Percentiles rank a stretch among this genome's conserved stretches.
These are phyloP conservation scores for Calonectria multiphialidica DNA, from an alignment of 2,329 filamentous ascomycete genomes.

Conservation along the genomic window DNA sequence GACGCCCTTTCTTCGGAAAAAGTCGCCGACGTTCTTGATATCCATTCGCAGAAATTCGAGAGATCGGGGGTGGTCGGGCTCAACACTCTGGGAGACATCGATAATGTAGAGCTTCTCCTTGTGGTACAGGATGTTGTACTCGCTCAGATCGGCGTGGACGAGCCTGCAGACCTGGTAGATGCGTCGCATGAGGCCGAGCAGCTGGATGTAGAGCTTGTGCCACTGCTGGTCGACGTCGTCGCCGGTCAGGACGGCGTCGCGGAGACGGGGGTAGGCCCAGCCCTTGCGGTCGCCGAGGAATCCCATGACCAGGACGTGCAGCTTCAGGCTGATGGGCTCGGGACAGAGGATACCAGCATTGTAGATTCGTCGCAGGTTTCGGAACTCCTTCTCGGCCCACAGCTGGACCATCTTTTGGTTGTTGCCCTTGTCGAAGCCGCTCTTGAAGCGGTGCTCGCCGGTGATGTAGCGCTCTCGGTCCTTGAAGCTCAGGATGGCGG, in stretches of 20 bases:
- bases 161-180: slow-evolving; percentile 94
- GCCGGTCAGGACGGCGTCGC: slow-evolving; percentile 82
- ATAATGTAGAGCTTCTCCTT: slow-evolving; percentile 89
- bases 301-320: slow-evolving; percentile 96
- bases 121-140: slow-evolving; percentile 97
- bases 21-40: slow-evolving; percentile 95
- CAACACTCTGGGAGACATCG: slow-evolving; percentile 97
- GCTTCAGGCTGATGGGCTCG: slow-evolving; percentile 87
- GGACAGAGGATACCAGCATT: slow-evolving; percentile 89
- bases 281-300: slow-evolving; percentile 92
- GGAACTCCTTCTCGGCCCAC: slow-evolving; percentile 99
- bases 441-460: slow-evolving; percentile 91
- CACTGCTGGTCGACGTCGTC: slow-evolving; percentile 79
- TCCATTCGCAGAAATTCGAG: slow-evolving; percentile 98
- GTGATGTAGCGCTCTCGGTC: slow-evolving; percentile 96
- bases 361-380: slow-evolving; percentile 89
- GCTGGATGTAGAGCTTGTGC: slow-evolving; percentile 82
- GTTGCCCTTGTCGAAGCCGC: slow-evolving; percentile 93
- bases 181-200: slow-evolving; percentile 89
- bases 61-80: slow-evolving; percentile 93
- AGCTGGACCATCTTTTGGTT: slow-evolving; percentile 98
- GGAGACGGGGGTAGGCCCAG: slow-evolving; percentile 87
- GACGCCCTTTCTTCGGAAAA: slow-evolving; percentile 89
- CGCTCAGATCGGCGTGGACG: slow-evolving; percentile 95
- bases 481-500: slow-evolving; percentile 96